phyloP scores from a whole-genome alignment of 1,139 yeast genomes.

The Yamadazyma conglobata region DNA sequence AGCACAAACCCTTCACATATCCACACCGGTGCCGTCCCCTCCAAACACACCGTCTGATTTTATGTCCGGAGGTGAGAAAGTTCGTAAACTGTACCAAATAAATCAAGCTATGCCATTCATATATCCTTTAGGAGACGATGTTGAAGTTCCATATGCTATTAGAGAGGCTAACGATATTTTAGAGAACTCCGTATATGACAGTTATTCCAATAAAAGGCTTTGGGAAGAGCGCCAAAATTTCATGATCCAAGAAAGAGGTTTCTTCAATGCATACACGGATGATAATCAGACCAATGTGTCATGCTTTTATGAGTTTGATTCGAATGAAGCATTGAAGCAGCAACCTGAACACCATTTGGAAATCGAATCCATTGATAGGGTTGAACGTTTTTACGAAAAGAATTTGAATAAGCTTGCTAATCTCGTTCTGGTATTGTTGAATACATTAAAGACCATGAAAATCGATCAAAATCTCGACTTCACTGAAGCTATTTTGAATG shows the following conservation, averaged over 20 bases:
- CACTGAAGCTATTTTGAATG: slow-evolving; percentile 39
- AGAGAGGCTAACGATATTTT: slow-evolving; percentile 69
- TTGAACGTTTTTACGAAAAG: slow-evolving; percentile 56
- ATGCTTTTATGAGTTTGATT: slow-evolving; percentile 18
- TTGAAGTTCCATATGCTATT: slow-evolving; percentile 66
- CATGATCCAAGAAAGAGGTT: slow-evolving; percentile 76
- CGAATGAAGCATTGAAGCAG: slow-evolving; percentile 16
- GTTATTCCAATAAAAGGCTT: slow-evolving; percentile 62
- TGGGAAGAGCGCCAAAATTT: slow-evolving; percentile 71
- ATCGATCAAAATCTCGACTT: slow-evolving; percentile 34
- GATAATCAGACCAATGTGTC: slow-evolving; percentile 13
- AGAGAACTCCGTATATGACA: slow-evolving; percentile 58
- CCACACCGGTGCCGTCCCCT: slow-evolving; percentile 90
- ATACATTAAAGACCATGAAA: slow-evolving; percentile 52
- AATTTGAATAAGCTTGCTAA: slow-evolving; percentile 58
- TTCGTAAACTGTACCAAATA: slow-evolving; percentile 71
- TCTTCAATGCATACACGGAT: slow-evolving; percentile 29
- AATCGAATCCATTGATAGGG: slow-evolving; percentile 47
- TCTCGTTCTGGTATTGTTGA: slow-evolving; percentile 59
- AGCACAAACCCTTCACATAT: slow-evolving; percentile 67
- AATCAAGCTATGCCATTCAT: slow-evolving; percentile 78
- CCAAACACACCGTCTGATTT: slow-evolving; percentile 60
- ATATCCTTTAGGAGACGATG: slow-evolving; percentile 47
- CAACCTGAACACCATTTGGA: slow-evolving; percentile 33
- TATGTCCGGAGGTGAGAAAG: slow-evolving; percentile 59